A percentile compares a stretch with the other conserved stretches of the same genome.
Conservation (phyloP, 495 filamentous ascomycete species). For the Platismatia glauca region DNA sequence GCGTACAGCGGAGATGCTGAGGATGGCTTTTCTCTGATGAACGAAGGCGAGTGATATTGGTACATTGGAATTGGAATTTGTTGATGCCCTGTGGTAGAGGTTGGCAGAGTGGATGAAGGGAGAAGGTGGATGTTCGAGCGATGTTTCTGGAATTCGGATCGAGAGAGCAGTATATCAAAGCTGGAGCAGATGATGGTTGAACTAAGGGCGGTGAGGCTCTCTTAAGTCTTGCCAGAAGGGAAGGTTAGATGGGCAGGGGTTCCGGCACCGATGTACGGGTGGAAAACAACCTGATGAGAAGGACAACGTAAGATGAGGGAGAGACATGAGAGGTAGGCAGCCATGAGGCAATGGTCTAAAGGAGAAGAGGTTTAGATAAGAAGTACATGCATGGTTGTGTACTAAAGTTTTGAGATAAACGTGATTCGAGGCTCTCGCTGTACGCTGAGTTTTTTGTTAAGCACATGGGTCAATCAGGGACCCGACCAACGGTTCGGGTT, state of each 20-base stretch:
- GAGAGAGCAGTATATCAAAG: background rate
- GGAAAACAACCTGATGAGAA: background rate
- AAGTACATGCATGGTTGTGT: background rate
- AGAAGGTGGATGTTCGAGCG: background rate
- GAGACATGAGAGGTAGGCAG: conserved; percentile 4
- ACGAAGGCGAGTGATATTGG: conserved; percentile 8
- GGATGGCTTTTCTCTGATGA: conserved; percentile 2
- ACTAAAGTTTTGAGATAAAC: background rate
- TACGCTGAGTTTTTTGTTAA: background rate
- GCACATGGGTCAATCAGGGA: background rate
- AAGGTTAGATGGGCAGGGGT: background rate
- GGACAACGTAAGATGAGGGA: background rate
- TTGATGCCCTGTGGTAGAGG: background rate
- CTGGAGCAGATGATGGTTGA: background rate
- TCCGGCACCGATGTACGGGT: background rate
- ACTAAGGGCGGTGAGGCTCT: background rate
- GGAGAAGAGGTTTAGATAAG: background rate
- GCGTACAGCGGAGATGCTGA: conserved; percentile 8
- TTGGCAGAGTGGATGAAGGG: conserved; percentile 1
- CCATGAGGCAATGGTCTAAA: background rate
- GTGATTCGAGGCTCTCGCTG: background rate
- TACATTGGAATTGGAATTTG: conserved; percentile 4
- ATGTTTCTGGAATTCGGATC: background rate
- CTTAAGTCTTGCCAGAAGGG: background rate
- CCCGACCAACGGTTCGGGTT: background rate